These are phyloP conservation scores for Phialocephala sp. DNA, from an alignment of 2,329 filamentous ascomycete genomes.

Conservation along the genomic window DNA sequence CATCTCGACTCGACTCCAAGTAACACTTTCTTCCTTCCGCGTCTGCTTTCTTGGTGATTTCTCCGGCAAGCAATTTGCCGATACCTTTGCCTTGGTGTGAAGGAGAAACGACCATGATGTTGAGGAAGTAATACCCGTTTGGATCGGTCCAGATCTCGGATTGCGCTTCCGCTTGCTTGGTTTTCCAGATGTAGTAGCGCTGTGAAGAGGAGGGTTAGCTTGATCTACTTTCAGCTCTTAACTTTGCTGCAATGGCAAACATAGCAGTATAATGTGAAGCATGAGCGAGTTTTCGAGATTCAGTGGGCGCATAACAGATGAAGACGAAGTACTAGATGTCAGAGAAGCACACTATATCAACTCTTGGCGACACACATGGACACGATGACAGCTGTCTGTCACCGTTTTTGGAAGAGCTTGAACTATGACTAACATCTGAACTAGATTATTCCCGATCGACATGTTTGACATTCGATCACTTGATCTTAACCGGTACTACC, in stretches of 20 bases:
- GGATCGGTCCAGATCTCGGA: slow-evolving; percentile 67
- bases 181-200: slow-evolving; percentile 78
- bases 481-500: background rate
- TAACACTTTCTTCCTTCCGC: slow-evolving; percentile 69
- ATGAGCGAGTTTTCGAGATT: background rate
- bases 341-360: background rate
- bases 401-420: background rate
- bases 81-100: slow-evolving; percentile 70
- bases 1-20: slow-evolving; percentile 70
- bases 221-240: background rate
- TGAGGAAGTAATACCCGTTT: slow-evolving; percentile 76
- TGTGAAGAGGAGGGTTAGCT: slow-evolving; percentile 33
- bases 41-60: slow-evolving; percentile 68
- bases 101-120: slow-evolving; percentile 73
- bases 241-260: background rate
- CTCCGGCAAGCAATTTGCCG: slow-evolving; percentile 66
- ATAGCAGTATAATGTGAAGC: background rate
- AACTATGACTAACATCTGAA: background rate
- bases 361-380: background rate
- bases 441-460: background rate
- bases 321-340: background rate
- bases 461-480: background rate
- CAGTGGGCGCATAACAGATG: background rate
- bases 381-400: slow-evolving; percentile 2
- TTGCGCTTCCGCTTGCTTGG: slow-evolving; percentile 66